Percentiles rank a stretch among this genome's conserved stretches.
Evolutionary conservation across 2,329 filamentous ascomycete species (phyloP).

Genomic region (Penicillium oxalicum): DNA sequence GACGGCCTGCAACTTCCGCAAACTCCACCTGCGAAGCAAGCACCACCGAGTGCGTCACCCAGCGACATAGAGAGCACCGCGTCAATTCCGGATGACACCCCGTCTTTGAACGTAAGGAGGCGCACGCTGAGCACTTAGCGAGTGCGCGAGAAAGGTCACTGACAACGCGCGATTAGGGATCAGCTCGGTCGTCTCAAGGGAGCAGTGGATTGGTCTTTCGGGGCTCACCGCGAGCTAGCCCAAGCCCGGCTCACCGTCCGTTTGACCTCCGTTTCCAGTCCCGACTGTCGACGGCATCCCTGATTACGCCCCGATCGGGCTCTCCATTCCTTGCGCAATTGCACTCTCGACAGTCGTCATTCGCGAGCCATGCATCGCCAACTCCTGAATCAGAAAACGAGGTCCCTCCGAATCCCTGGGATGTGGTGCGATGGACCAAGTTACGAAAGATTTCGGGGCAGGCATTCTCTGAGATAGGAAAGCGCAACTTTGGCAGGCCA

Average conservation of each 20-base stretch:
- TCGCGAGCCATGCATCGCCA: constrained; percentile 62
- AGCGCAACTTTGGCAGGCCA: constrained; percentile 83
- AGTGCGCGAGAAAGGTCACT: constrained; percentile 55
- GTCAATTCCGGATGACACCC: constrained; percentile 76
- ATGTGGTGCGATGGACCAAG: constrained; percentile 93
- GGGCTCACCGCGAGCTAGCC: constrained; percentile 63
- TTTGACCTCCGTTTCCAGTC: constrained; percentile 95
- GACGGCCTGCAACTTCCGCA: constrained; percentile 17
- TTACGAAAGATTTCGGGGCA: constrained; percentile 83
- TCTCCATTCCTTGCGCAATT: constrained; percentile 72
- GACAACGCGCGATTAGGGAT: constrained; percentile 42
- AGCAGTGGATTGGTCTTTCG: constrained; percentile 68
- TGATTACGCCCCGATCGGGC: constrained; percentile 58
- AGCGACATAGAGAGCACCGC: constrained; percentile 58
- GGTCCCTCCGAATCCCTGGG: constrained; percentile 78
- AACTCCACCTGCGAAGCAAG: constrained; percentile 19
- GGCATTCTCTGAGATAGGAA: constrained; percentile 86
- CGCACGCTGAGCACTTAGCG: constrained; percentile 21
- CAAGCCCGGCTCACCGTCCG: constrained; percentile 78
- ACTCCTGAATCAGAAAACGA: constrained; percentile 61
- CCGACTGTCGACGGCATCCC: constrained; percentile 62
- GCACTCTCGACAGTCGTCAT: constrained; percentile 75
- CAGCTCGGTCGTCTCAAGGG: constrained; percentile 56
- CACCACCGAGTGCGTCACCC: constrained; percentile 13
- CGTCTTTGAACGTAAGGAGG: constrained; percentile 66